A percentile compares a stretch with the other conserved stretches of the same genome.
Evolutionary conservation across 495 filamentous ascomycete species (phyloP).

Genomic region (Apiosordaria backusii): DNA sequence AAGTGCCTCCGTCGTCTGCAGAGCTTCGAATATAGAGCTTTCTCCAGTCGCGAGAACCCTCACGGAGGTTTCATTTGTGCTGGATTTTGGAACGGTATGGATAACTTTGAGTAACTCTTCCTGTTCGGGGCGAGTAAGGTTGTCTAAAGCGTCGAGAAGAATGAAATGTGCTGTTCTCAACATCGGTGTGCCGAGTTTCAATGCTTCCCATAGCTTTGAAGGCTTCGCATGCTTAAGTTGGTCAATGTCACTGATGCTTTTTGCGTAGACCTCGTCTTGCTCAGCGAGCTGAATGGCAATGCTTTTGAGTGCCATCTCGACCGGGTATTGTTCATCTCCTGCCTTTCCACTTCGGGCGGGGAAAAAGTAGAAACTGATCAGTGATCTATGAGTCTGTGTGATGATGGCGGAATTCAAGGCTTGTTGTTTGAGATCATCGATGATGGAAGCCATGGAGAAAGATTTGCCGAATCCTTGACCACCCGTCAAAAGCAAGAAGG

Average conservation of each 20-base stretch:
- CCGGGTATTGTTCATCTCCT: constrained; percentile 6
- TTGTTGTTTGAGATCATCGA: not conserved
- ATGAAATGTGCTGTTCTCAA: constrained; percentile 9
- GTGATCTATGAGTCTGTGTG: not conserved
- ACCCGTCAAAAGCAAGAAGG: not conserved
- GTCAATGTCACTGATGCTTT: not conserved
- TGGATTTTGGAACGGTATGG: not conserved
- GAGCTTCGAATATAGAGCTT: not conserved
- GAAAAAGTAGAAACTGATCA: constrained; percentile 11
- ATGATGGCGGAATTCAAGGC: not conserved
- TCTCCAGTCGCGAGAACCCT: constrained; percentile 5
- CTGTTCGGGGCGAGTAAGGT: not conserved
- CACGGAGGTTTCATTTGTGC: not conserved
- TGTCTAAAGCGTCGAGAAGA: constrained; percentile 8
- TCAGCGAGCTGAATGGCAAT: constrained; percentile 13
- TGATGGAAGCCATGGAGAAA: not conserved
- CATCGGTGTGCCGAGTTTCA: constrained; percentile 7
- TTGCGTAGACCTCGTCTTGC: constrained; percentile 7
- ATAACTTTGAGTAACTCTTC: constrained; percentile 6
- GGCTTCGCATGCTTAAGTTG: not conserved
- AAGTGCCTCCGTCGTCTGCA: not conserved
- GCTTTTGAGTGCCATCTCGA: constrained; percentile 7
- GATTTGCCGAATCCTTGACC: not conserved
- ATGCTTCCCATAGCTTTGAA: constrained; percentile 1
- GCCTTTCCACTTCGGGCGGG: constrained; percentile 1